These are phyloP conservation scores for Acephala macrosclerotiorum DNA, from an alignment of 2,329 filamentous ascomycete genomes.

Conservation along the genomic window DNA sequence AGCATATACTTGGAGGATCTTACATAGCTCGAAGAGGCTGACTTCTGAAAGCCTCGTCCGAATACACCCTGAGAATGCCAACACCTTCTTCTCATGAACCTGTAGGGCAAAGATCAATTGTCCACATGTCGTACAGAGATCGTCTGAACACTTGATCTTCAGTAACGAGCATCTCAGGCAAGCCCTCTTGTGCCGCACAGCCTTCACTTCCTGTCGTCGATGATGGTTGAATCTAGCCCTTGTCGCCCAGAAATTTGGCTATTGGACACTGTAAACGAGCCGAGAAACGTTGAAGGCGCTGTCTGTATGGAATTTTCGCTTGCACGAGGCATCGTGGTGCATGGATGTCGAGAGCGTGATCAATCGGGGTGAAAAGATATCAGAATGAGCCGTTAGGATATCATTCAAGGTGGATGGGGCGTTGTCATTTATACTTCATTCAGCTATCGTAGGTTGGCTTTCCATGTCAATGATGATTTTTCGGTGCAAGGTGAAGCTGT, in stretches of 20 bases:
- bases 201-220: constrained; percentile 17
- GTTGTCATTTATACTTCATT: not conserved
- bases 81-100: constrained; percentile 5
- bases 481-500: constrained; percentile 10
- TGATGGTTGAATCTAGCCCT: constrained; percentile 10
- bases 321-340: constrained; percentile 2
- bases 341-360: not conserved
- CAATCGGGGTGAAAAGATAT: not conserved
- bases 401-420: not conserved
- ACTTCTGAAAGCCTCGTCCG: constrained; percentile 16
- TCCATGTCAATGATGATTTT: not conserved
- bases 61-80: constrained; percentile 22
- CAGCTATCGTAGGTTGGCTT: not conserved
- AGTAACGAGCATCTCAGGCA: constrained; percentile 22
- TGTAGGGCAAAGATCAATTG: constrained; percentile 9
- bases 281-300: constrained; percentile 2
- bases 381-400: not conserved
- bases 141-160: constrained; percentile 18
- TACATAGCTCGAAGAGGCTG: constrained; percentile 8
- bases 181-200: constrained; percentile 14
- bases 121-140: constrained; percentile 15
- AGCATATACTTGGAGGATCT: not conserved
- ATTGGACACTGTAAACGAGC: constrained; percentile 6
- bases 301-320: not conserved
- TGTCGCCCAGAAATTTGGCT: not conserved